Evolutionary conservation across 225 moss, liverwort and hornwort genomes (phyloP).

Genomic region (Sphagnum contortum): DNA sequence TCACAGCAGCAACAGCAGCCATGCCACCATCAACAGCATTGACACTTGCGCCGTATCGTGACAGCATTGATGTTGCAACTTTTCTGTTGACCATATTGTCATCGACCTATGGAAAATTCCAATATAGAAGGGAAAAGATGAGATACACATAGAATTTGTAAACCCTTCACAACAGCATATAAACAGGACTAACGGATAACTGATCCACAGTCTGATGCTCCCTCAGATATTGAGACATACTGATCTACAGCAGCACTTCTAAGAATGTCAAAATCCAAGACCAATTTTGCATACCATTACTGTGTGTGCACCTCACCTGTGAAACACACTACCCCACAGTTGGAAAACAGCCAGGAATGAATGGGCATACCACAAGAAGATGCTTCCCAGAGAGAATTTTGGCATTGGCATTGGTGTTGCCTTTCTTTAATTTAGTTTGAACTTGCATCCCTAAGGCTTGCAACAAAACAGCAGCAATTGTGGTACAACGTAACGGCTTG

Average conservation of each 20-base stretch:
- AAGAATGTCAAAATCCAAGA: no score
- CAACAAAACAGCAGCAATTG: constrained; percentile 35
- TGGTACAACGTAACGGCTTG: constrained; percentile 52
- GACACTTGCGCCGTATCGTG: constrained; percentile 72
- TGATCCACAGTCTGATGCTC: no score
- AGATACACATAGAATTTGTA: no score
- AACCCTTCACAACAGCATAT: no score
- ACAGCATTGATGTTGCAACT: constrained; percentile 84
- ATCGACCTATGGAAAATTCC: constrained; percentile 37
- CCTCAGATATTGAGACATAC: no score
- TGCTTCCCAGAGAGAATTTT: constrained; percentile 61
- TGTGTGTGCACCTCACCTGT: no score
- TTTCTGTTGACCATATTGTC: constrained; percentile 79
- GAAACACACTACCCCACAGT: background rate
- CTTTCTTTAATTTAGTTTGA: constrained; percentile 13
- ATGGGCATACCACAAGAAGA: constrained; percentile 55
- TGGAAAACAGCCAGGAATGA: background rate
- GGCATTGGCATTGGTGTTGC: constrained; percentile 22
- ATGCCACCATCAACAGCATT: constrained; percentile 56
- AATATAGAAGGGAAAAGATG: no score
- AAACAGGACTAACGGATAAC: no score
- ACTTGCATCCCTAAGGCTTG: constrained; percentile 36
- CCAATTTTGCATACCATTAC: no score
- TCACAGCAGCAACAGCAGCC: constrained; percentile 51
- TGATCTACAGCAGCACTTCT: no score